A percentile compares a stretch with the other conserved stretches of the same genome.
Evolutionary conservation across 345 rosid genomes (phyloP).

Genomic region (Aurinia saxatilis): DNA sequence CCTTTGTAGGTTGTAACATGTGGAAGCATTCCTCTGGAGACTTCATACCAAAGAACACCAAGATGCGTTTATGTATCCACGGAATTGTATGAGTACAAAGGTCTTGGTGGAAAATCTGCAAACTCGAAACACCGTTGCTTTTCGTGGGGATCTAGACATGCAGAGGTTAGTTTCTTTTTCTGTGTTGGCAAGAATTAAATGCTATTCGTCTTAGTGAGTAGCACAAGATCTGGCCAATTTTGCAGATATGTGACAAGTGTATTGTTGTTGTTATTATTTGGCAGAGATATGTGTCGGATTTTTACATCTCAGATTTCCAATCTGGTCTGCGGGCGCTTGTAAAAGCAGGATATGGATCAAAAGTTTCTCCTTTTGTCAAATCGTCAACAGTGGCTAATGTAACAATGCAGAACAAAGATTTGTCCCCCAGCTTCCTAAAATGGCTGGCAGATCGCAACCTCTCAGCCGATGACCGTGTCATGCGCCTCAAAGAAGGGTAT

Average conservation of each 20-base stretch:
- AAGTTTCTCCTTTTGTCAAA: constrained; percentile 74
- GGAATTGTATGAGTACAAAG: constrained; percentile 69
- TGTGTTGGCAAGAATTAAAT: not conserved
- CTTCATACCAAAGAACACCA: constrained; percentile 71
- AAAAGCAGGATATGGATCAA: constrained; percentile 88
- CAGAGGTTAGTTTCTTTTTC: constrained; percentile 54
- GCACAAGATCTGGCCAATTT: not conserved
- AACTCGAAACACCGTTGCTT: constrained; percentile 67
- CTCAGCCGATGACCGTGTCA: constrained; percentile 51
- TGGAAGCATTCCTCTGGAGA: constrained; percentile 79
- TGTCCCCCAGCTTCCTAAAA: constrained; percentile 65
- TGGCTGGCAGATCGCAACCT: constrained; percentile 80
- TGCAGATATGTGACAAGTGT: too few species aligned
- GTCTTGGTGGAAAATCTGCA: constrained; percentile 68
- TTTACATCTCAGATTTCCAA: constrained; percentile 89
- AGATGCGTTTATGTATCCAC: constrained; percentile 84
- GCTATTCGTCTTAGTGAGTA: not conserved
- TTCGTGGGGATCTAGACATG: constrained; percentile 84
- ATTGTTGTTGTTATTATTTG: constrained; percentile 1
- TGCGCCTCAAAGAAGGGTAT: constrained; percentile 96
- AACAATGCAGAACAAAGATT: constrained; percentile 45
- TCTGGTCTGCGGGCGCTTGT: constrained; percentile 88
- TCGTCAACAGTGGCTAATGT: constrained; percentile 65
- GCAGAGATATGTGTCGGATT: constrained; percentile 84
- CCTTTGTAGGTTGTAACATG: constrained; percentile 85